Percentiles rank a stretch among this genome's conserved stretches.
phyloP scores from a whole-genome alignment of 2,329 filamentous ascomycete genomes.

The Penicillium sp. region DNA sequence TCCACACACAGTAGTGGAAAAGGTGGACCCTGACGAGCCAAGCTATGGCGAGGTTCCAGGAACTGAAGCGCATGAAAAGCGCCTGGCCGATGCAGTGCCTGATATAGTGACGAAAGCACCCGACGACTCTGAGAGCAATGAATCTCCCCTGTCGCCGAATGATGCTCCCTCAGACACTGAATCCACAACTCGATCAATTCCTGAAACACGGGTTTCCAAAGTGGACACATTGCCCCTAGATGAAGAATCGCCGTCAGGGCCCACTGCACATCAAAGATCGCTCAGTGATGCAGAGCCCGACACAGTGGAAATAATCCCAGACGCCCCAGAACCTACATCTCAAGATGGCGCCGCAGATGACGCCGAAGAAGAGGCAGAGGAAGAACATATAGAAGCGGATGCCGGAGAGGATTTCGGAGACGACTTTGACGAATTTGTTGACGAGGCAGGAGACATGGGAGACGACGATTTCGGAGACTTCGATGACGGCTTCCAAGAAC shows the following conservation, averaged over 20 bases:
- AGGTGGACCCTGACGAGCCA: conserved; percentile 57
- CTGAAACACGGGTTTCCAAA: conserved; percentile 46
- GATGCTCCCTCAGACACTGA: conserved; percentile 23
- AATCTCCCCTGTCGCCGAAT: conserved; percentile 11
- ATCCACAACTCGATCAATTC: conserved; percentile 29
- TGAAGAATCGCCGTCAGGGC: conserved; percentile 26
- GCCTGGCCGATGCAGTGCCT: conserved; percentile 59
- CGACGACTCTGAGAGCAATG: conserved; percentile 38
- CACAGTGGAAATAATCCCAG: conserved; percentile 42
- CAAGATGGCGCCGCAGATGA: conserved; percentile 41
- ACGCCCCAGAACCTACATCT: conserved; percentile 56
- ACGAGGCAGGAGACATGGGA: conserved; percentile 51
- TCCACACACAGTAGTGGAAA: conserved; percentile 62
- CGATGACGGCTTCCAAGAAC: conserved; percentile 63
- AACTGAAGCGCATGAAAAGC: conserved; percentile 57
- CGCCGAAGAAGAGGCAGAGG: conserved; percentile 62
- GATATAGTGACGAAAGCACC: conserved; percentile 56
- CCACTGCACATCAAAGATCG: conserved; percentile 42
- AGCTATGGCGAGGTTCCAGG: conserved; percentile 63
- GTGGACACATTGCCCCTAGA: conserved; percentile 43
- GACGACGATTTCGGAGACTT: conserved; percentile 65
- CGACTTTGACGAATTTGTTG: conserved; percentile 55
- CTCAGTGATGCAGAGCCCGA: conserved; percentile 47
- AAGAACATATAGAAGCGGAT: conserved; percentile 62
- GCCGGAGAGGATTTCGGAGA: conserved; percentile 57